Base-by-base conservation (phyloP, 1,284 basidiomycete species). In the Heterobasidion occidentale region DNA sequence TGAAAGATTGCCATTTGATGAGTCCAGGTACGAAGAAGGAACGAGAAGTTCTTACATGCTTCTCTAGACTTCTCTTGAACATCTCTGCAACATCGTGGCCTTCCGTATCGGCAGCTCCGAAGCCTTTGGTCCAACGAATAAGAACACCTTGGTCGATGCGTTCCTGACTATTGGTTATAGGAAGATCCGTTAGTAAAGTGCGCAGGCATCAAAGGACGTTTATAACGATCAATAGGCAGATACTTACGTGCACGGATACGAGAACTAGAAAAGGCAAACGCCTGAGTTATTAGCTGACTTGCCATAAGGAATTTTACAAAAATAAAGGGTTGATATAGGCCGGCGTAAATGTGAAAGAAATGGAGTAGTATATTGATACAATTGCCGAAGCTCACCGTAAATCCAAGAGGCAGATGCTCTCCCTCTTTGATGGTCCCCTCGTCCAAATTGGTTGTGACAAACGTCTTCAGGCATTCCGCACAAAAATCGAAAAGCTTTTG, bases 61-160 rank as follows among this genome's bases (percentile, higher is more conserved):
- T 92, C 60, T 80, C 77, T 52, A 99, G 81, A 35, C 91, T 88
- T 61, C 87, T 73, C 55, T 83, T 80, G 77, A 99, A 96, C 92
- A 99, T 94, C 51, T 78, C 89, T 6, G 90, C 94, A 36, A 96
- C 94, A 68, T 99, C 93, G 56, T 83, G 77, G 14, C 94, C 95
- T 72, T 99, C 97, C 19, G 93, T 94, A 69, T 95, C 94, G 7
- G 84, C 72, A 1, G 92, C 92, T 44, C 94, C 94, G 66, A 99
- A 99, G 62, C 96, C 97, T 74, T 99, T 99, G 49, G 97, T 99
- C 96, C 97, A 99, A 38, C 95, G 90, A 64, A 98, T 93, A 48
- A 99, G 86, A 62, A 84, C 84, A 51, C 94, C 97, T 65, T 98
- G 94, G 71, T 99, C 94, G 65, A 99, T 99, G 53, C 82, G 80